A percentile compares a stretch with the other conserved stretches of the same genome.
Conservation (phyloP, 2,329 filamentous ascomycete genomes). For the Tothia fuscella region DNA sequence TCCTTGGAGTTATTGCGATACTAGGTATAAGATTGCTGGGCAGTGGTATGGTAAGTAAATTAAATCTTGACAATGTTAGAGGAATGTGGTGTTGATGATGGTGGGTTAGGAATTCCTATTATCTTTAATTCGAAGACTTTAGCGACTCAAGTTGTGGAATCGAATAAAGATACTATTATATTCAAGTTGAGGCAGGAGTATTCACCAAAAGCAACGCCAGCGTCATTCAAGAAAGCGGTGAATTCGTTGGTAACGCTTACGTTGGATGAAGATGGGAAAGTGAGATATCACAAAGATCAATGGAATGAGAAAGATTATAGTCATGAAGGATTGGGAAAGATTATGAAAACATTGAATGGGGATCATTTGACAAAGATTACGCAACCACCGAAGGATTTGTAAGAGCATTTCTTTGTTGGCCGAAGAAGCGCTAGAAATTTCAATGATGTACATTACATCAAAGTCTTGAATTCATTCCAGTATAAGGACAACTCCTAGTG, state of each 20-base stretch:
- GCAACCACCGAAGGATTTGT: slow-evolving; percentile 24
- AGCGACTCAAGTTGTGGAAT: slow-evolving; percentile 30
- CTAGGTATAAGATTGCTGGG: slow-evolving; percentile 38
- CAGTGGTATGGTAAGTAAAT: slow-evolving; percentile 33
- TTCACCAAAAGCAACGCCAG: slow-evolving; percentile 28
- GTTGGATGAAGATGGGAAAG: slow-evolving; percentile 29
- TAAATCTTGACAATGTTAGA: no score
- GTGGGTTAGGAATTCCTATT: slow-evolving; percentile 23
- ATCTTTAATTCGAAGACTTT: slow-evolving; percentile 29
- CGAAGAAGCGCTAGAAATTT: no score
- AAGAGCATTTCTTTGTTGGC: no score
- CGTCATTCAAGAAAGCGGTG: slow-evolving; percentile 26
- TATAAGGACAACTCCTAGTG: no score
- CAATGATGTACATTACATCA: no score
- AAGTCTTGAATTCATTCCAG: no score
- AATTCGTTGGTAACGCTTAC: slow-evolving; percentile 30
- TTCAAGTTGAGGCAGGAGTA: slow-evolving; percentile 40
- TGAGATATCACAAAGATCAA: slow-evolving; percentile 38
- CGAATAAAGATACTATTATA: slow-evolving; percentile 27
- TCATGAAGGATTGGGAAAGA: slow-evolving; percentile 34
- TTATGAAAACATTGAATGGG: slow-evolving; percentile 39
- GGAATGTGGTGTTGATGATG: not conserved
- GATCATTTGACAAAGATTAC: slow-evolving; percentile 34
- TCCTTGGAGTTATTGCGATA: slow-evolving; percentile 38
- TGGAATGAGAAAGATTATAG: slow-evolving; percentile 39